Evolutionary conservation across 495 filamentous ascomycete genomes (phyloP), one percentile per base, ranked within the genome.

Genomic region (Lophiostoma macrostomum): DNA sequence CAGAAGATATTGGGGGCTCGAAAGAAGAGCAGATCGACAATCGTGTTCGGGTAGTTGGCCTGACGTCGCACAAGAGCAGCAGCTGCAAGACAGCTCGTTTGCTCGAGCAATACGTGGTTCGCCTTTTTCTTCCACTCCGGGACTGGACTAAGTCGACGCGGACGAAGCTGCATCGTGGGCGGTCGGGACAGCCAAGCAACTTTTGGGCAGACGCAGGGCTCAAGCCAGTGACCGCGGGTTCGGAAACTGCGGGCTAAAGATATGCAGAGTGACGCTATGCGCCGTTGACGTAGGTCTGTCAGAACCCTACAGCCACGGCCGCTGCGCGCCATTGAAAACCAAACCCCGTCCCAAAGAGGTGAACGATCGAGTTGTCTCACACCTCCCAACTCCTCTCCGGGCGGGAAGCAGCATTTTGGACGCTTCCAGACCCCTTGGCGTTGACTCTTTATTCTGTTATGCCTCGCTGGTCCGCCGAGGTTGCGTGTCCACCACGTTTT

Each of bases 391-490:
- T 29, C 31, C 32, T 43, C 14, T 12, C 44, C 29, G 35, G 24
- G 28, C 40, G 47, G 55, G 28, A 52, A 47, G 25, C 38, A 49
- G 50, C 35, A 53, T 37, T 52, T 50, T 29, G 20, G 49, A 60
- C 41, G 25, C 49, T 32, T 60, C 56, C 30, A 53, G 56, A 47
- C 50, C 50, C n/a, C 56, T 60, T 60, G 56, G 56, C 56, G 25
- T 44, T 10, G 20, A 23, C 37, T 36, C 50, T 35, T 44, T 44
- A 20, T 29, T 43, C 38, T 30, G 20, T 20, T 37, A 40, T 36
- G 19, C 4, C 24, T 27, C 5, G 38, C 8, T 25, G 20, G 30
- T 40, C 18, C 8, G 36, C 36, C 36, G 6, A 7, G 8, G 2
- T 16, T 45, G 41, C n/a, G 19, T 54, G 16, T 55, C 35, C 41